Conservation (phyloP, 257 asterid species). For the Capsicum rhomboideum region DNA sequence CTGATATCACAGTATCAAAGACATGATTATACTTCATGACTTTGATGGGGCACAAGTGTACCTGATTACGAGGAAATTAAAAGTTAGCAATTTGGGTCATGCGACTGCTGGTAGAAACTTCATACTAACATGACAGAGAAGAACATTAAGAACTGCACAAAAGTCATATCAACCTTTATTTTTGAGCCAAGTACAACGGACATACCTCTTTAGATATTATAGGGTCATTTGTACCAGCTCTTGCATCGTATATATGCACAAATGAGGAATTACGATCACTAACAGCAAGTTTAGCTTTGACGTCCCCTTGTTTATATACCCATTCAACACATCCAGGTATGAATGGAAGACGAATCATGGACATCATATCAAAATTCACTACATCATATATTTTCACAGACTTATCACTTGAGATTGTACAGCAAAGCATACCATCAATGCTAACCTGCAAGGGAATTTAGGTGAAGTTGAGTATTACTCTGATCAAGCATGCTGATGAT, state of each 20-base stretch:
- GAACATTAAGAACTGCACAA: background rate
- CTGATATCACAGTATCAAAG: slow-evolving; percentile 78
- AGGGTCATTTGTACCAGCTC: slow-evolving; percentile 86
- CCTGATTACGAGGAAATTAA: slow-evolving; percentile 31
- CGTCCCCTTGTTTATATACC: slow-evolving; percentile 93
- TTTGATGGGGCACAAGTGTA: slow-evolving; percentile 69
- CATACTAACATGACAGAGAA: background rate
- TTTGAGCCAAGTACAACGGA: background rate
- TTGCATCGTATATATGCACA: slow-evolving; percentile 83
- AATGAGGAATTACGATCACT: slow-evolving; percentile 81
- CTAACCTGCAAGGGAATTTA: slow-evolving; percentile 68
- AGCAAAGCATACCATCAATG: slow-evolving; percentile 84
- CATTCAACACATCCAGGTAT: slow-evolving; percentile 87
- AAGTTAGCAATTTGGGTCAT: background rate
- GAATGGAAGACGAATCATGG: slow-evolving; percentile 88
- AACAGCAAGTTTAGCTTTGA: slow-evolving; percentile 81
- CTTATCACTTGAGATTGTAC: slow-evolving; percentile 87
- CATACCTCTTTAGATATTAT: slow-evolving; percentile 74
- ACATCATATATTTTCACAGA: slow-evolving; percentile 95
- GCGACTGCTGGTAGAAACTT: background rate
- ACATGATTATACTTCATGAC: slow-evolving; percentile 90
- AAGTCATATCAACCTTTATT: background rate
- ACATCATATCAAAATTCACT: slow-evolving; percentile 98
- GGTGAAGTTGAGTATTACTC: slow-evolving; percentile 10
- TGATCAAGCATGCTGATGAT: background rate